Conservation (phyloP, 371 early-diverging fungal genomes). For the Mucor racemosus region DNA sequence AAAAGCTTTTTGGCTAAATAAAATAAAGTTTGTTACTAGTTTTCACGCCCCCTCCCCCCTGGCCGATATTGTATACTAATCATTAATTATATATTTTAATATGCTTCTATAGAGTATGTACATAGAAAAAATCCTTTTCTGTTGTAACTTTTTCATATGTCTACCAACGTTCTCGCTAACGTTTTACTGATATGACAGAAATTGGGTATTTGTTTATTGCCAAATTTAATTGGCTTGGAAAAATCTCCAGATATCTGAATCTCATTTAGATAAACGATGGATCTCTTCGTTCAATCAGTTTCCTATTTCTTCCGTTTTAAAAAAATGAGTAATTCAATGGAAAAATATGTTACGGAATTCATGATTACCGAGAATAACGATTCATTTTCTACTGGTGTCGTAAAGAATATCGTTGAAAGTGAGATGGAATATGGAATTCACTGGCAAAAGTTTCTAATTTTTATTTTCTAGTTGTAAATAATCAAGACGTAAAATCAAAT, state of each 20-base stretch:
- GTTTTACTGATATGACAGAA: background rate
- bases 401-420: slow-evolving; percentile 7
- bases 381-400: background rate
- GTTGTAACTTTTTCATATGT: too few relatives aligned
- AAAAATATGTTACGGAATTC: slow-evolving; percentile 14
- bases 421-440: background rate
- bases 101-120: too few relatives aligned
- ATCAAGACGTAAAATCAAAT: slow-evolving; percentile 6
- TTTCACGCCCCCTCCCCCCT: too few relatives aligned
- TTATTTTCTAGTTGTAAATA: background rate
- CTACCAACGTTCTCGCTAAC: too few relatives aligned
- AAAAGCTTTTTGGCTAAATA: too few relatives aligned
- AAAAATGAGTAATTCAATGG: slow-evolving; percentile 10
- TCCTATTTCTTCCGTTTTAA: slow-evolving; percentile 6
- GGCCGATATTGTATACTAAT: too few relatives aligned
- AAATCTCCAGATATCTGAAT: slow-evolving; percentile 2
- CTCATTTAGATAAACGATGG: background rate
- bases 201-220: background rate
- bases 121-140: too few relatives aligned
- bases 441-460: background rate
- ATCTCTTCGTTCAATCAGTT: background rate
- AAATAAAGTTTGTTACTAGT: too few relatives aligned
- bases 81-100: too few relatives aligned
- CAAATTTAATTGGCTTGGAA: background rate
- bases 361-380: slow-evolving; percentile 14